Percentiles rank a stretch among this genome's conserved stretches.
These are phyloP conservation scores for Cornus kousa DNA, from an alignment of 148 eudicot species.

Conservation along the genomic window DNA sequence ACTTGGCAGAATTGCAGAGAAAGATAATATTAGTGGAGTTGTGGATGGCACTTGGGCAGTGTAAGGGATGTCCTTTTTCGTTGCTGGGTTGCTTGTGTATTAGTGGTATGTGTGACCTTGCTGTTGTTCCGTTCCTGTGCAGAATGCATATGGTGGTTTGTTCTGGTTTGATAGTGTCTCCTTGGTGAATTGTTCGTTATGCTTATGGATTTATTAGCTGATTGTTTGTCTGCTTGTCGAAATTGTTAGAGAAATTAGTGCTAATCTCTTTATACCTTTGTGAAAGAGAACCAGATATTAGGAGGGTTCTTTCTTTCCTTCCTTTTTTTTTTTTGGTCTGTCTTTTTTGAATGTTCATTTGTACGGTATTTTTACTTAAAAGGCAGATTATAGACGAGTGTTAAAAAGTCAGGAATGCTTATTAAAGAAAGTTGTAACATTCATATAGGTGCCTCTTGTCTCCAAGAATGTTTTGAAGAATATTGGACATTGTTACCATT, in stretches of 20 bases:
- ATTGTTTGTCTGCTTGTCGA: background rate
- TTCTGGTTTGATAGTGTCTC: background rate
- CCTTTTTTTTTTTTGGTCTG: background rate
- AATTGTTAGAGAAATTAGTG: conserved; percentile 14
- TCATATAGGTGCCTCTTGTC: no score
- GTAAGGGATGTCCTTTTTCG: background rate
- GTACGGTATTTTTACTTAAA: background rate
- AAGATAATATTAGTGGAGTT: background rate
- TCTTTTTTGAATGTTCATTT: no score
- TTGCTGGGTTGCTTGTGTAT: conserved; percentile 6
- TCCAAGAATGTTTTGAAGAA: no score
- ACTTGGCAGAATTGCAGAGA: background rate
- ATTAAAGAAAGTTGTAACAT: background rate
- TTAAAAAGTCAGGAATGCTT: conserved; percentile 4
- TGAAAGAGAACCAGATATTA: conserved; percentile 17
- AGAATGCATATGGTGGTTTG: background rate
- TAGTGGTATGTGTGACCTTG: background rate
- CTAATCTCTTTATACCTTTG: conserved; percentile 19
- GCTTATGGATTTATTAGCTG: conserved; percentile 10
- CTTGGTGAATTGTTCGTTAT: conserved; percentile 4
- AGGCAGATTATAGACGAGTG: background rate
- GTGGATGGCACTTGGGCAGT: background rate
- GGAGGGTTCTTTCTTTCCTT: background rate
- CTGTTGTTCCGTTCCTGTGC: background rate
- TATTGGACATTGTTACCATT: no score